phyloP scores from a whole-genome alignment of 139 green algal species.

The Protoeuglena noctilucae region DNA sequence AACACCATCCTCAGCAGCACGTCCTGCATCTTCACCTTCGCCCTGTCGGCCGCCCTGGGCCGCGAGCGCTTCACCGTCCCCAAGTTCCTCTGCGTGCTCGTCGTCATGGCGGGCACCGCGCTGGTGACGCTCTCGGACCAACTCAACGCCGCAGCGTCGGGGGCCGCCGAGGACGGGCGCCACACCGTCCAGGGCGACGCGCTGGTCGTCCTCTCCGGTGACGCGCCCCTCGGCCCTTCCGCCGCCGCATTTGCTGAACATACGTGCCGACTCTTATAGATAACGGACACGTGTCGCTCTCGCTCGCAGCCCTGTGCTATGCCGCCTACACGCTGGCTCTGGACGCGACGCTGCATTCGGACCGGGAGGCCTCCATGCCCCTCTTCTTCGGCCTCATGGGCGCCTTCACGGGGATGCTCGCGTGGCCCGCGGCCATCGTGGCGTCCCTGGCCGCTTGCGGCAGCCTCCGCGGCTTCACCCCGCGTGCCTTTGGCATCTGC shows the following conservation, averaged over 20 bases:
- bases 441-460: background rate
- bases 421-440: background rate
- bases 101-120: conserved; percentile 44
- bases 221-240: too few relatives aligned
- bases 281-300: too few relatives aligned
- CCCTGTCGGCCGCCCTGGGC: conserved; percentile 35
- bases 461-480: background rate
- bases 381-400: background rate
- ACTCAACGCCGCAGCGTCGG: conserved; percentile 1
- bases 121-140: conserved; percentile 48
- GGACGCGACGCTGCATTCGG: conserved; percentile 32
- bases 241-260: too few relatives aligned
- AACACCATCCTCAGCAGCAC: conserved; percentile 88
- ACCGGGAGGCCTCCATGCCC: conserved; percentile 1
- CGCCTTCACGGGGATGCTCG: background rate
- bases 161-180: background rate
- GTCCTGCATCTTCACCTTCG: conserved; percentile 77
- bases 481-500: background rate
- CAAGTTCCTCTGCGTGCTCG: conserved; percentile 49
- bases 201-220: background rate
- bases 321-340: conserved; percentile 69
- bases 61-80: conserved; percentile 28
- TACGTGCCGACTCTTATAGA: too few relatives aligned
- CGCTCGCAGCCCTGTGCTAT: conserved; percentile 60
- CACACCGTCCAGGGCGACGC: background rate